These are phyloP conservation scores for Theobroma grandiflorum DNA, from an alignment of 441 rosid genomes.

Conservation along the genomic window DNA sequence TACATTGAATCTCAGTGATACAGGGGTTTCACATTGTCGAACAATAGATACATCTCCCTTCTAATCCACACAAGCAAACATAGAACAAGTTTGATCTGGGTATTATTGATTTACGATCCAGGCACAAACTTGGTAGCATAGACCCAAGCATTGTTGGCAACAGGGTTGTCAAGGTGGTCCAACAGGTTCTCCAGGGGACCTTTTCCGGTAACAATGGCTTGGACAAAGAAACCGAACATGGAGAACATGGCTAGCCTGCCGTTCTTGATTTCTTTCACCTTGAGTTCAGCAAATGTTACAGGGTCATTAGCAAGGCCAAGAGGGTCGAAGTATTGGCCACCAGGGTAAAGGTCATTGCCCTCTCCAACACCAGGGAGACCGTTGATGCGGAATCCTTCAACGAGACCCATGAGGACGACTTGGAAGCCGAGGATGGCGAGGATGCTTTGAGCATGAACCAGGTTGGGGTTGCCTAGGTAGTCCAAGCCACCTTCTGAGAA, in stretches of 20 bases:
- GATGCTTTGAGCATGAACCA: constrained; percentile 95
- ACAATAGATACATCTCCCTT: not conserved
- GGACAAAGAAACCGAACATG: constrained; percentile 97
- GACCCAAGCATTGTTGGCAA: constrained; percentile 96
- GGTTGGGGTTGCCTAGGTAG: constrained; percentile 96
- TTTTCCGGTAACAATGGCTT: constrained; percentile 95
- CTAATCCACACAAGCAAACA: constrained; percentile 19
- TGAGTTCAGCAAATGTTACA: constrained; percentile 83
- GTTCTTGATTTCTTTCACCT: constrained; percentile 95
- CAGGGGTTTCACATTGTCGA: not conserved
- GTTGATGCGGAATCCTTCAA: constrained; percentile 92
- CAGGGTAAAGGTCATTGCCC: constrained; percentile 92
- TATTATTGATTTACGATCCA: constrained; percentile 55
- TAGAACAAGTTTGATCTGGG: not conserved
- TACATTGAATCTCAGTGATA: constrained; percentile 27
- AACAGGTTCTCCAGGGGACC: constrained; percentile 92
- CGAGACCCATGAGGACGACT: constrained; percentile 86
- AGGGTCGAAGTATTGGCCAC: constrained; percentile 92
- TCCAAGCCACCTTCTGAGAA: constrained; percentile 96
- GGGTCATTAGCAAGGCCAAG: constrained; percentile 92
- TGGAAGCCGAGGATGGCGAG: constrained; percentile 89
- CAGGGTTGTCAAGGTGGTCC: constrained; percentile 93
- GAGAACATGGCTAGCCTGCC: constrained; percentile 97
- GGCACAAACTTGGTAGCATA: constrained; percentile 91
- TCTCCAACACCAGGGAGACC: constrained; percentile 93